These are phyloP conservation scores for Periconia sp. DNA, from an alignment of 2,329 filamentous ascomycete species.

Conservation along the genomic window DNA sequence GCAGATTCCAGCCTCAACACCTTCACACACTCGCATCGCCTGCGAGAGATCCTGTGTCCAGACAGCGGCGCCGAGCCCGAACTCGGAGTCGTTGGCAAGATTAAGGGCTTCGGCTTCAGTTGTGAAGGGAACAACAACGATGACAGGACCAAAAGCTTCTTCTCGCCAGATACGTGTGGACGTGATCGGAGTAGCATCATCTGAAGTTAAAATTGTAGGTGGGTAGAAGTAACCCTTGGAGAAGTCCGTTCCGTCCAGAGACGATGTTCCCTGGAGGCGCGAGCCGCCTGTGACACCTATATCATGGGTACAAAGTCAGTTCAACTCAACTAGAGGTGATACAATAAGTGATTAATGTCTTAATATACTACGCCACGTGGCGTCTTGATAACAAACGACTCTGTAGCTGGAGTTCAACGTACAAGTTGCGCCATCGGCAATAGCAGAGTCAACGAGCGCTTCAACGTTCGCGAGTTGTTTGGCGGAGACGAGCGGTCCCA, in stretches of 20 bases:
- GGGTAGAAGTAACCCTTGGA: constrained; percentile 54
- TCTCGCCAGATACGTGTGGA: constrained; percentile 45
- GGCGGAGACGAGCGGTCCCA: constrained; percentile 65
- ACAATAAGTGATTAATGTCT: too few relatives aligned
- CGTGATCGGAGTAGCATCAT: constrained; percentile 31
- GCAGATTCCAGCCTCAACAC: constrained; percentile 53
- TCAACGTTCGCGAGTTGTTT: constrained; percentile 47
- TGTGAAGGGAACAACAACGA: constrained; percentile 52
- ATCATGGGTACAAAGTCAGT: too few relatives aligned
- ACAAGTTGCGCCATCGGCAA: constrained; percentile 39
- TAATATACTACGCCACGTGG: too few relatives aligned
- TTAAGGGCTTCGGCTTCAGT: constrained; percentile 51
- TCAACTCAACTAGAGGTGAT: too few relatives aligned
- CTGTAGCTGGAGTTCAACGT: too few relatives aligned
- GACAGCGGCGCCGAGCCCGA: constrained; percentile 54
- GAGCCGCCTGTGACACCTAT: constrained; percentile 55
- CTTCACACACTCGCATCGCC: constrained; percentile 50
- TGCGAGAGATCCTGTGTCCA: constrained; percentile 55
- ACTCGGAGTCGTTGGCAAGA: constrained; percentile 54
- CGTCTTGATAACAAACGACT: too few relatives aligned
- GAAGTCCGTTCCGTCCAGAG: constrained; percentile 56
- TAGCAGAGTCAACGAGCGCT: constrained; percentile 39
- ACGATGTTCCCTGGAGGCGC: constrained; percentile 52
- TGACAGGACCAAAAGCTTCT: constrained; percentile 57
- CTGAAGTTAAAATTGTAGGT: constrained; percentile 46